These are phyloP conservation scores for Pestalotiopsis sp. DNA, from an alignment of 2,329 filamentous ascomycete species.

Conservation along the genomic window DNA sequence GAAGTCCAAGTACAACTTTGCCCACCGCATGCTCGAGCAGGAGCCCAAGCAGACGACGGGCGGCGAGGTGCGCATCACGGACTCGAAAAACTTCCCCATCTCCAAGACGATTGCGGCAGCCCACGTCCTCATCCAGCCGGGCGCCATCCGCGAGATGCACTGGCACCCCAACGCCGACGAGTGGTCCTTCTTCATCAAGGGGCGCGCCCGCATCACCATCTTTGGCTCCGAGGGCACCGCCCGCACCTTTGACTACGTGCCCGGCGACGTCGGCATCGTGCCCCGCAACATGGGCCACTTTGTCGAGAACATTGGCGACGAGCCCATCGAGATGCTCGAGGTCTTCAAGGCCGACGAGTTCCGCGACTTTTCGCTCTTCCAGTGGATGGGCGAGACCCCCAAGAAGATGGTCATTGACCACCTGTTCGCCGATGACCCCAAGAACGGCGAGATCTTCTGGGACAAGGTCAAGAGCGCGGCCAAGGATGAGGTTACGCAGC, in stretches of 20 bases:
- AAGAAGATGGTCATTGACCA: conserved; percentile 67
- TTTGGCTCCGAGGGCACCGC: conserved; percentile 71
- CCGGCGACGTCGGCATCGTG: conserved; percentile 78
- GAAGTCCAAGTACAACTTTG: conserved; percentile 69
- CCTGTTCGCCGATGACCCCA: conserved; percentile 63
- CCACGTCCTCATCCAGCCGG: conserved; percentile 70
- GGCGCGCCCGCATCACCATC: conserved; percentile 73
- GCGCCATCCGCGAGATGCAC: conserved; percentile 77
- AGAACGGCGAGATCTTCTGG: conserved; percentile 65
- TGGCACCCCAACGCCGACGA: conserved; percentile 82
- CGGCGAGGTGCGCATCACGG: conserved; percentile 73
- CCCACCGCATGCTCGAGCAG: conserved; percentile 72
- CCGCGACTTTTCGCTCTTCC: conserved; percentile 72
- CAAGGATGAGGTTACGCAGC: conserved; percentile 56
- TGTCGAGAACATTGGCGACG: conserved; percentile 79
- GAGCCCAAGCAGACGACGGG: conserved; percentile 67
- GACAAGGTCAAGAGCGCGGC: conserved; percentile 62
- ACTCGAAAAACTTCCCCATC: conserved; percentile 76
- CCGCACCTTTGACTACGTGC: conserved; percentile 74
- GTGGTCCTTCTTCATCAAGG: conserved; percentile 78
- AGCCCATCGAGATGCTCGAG: conserved; percentile 75
- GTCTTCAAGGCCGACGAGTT: conserved; percentile 75
- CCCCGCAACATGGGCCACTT: conserved; percentile 80
- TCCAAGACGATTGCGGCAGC: conserved; percentile 75
- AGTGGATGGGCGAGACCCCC: conserved; percentile 76